Evolutionary conservation across 495 filamentous ascomycete species (phyloP).

Genomic region (Trichoderma reesei): DNA sequence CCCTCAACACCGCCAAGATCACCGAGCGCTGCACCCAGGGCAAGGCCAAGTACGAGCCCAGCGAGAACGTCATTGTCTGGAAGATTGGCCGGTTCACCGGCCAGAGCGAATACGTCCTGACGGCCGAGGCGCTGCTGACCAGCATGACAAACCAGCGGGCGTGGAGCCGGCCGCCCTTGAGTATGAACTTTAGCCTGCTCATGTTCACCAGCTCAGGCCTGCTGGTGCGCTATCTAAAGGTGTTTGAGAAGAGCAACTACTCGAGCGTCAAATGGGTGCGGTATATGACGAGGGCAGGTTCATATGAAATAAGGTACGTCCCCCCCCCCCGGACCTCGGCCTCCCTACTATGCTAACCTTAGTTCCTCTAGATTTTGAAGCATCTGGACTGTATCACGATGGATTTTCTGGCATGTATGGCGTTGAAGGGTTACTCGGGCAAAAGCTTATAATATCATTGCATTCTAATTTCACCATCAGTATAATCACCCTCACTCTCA

Average conservation of each 20-base stretch:
- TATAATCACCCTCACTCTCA: neutral
- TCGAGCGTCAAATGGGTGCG: conserved; percentile 98
- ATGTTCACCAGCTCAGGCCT: conserved; percentile 97
- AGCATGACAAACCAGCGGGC: conserved; percentile 98
- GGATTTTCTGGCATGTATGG: conserved; percentile 9
- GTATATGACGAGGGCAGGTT: conserved; percentile 94
- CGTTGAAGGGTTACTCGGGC: conserved; percentile 10
- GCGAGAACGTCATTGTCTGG: conserved; percentile 97
- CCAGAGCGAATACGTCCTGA: conserved; percentile 88
- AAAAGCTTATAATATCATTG: neutral
- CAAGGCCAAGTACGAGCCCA: conserved; percentile 96
- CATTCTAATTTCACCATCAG: too few species aligned
- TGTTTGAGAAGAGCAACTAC: conserved; percentile 99
- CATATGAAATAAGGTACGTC: conserved; percentile 63
- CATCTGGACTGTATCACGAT: neutral
- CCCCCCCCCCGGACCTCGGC: too few species aligned
- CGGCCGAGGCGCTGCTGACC: conserved; percentile 84
- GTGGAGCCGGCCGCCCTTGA: conserved; percentile 90
- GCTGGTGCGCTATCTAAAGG: conserved; percentile 91
- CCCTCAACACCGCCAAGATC: conserved; percentile 90
- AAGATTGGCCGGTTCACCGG: conserved; percentile 97
- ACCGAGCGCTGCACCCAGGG: conserved; percentile 91
- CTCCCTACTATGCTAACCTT: neutral
- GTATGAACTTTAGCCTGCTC: conserved; percentile 79
- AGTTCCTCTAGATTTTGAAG: neutral